Evolutionary conservation across 768 basidiomycete species (phyloP).

Genomic region (Serpula lacrymans): DNA sequence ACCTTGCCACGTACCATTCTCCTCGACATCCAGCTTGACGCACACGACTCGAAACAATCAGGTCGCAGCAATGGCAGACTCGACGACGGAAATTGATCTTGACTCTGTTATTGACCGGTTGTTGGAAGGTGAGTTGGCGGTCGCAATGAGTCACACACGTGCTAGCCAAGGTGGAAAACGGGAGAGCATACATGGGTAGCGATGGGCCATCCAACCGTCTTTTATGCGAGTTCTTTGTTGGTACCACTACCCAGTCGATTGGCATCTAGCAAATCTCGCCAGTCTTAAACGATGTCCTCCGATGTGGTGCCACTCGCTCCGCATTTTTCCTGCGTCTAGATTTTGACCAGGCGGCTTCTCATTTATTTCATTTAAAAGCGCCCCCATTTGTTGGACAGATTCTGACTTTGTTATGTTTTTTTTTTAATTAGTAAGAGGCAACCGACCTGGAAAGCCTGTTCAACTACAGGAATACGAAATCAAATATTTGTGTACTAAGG

Average conservation of each 20-base stretch:
- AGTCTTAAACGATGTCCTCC: not conserved
- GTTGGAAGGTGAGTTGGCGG: constrained; percentile 82
- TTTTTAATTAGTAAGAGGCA: constrained; percentile 77
- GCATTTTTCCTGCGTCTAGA: too few relatives aligned
- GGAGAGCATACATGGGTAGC: too few relatives aligned
- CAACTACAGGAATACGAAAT: constrained; percentile 99
- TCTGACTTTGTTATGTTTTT: constrained; percentile 15
- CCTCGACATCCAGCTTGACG: constrained; percentile 15
- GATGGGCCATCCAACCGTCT: too few relatives aligned
- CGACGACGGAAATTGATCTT: constrained; percentile 91
- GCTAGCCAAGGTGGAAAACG: too few relatives aligned
- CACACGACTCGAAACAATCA: constrained; percentile 8
- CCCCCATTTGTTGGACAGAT: constrained; percentile 1
- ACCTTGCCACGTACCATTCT: constrained; percentile 1
- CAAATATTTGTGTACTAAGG: constrained; percentile 98
- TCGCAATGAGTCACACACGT: too few relatives aligned
- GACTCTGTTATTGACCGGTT: constrained; percentile 99
- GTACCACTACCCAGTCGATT: too few relatives aligned
- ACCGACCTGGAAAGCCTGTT: constrained; percentile 97
- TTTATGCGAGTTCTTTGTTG: too few relatives aligned
- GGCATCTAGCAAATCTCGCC: too few relatives aligned
- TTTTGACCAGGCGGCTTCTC: too few relatives aligned
- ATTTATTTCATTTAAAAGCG: too few relatives aligned
- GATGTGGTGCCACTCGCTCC: not conserved
- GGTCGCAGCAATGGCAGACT: constrained; percentile 60